Evolutionary conservation across 305 asterid species (phyloP), one percentile per base, ranked within the genome.

Genomic region (Plantago lanceolata): DNA sequence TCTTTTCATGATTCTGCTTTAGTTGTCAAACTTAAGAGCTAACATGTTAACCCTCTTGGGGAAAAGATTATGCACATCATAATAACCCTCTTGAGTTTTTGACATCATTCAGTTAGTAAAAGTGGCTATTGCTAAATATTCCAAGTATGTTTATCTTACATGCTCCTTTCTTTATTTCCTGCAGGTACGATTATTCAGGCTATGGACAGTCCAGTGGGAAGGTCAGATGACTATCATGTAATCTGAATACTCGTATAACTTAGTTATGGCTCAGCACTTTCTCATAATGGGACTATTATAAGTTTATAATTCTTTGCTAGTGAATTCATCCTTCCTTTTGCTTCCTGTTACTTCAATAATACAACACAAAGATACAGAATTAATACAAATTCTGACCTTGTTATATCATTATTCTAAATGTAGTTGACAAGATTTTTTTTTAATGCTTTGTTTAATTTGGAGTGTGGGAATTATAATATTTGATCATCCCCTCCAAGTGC

Each of bases 141-240:
- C 54, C 28, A 66, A 59, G 44, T 61, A 21, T 28, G 56, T 57
- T 61, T 59, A 62, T 64, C 79, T 68, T 57, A 70, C 70, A 17
- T 68, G 73, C 43, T 65, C 53, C 15, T 65, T 57, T 19, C 15
- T 55, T 64, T 58, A 64, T 59, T 19, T 18, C 54, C 33, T 78
- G 63, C 82, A 93, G 99, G 85, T 93, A 89, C 71, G 99, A 89
- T 72, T 93, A 93, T 82, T 93, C 99, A 3, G 99, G 99, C 62
- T 93, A 87, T 68, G 99, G 99, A 59, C 94, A 78, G 72, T 93
- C 99, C 58, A 79, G 85, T 15, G 99, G 99, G 74, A 93, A 93
- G 99, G 99, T 93, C 51, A 79, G 96, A 73, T 79, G 8, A 67
- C 50, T 65, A 53, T 64, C 54, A 48, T 73, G 64, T 65, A 57